These are phyloP conservation scores for Arthroderma uncinatum DNA, from an alignment of 2,329 filamentous ascomycete species.

Conservation along the genomic window DNA sequence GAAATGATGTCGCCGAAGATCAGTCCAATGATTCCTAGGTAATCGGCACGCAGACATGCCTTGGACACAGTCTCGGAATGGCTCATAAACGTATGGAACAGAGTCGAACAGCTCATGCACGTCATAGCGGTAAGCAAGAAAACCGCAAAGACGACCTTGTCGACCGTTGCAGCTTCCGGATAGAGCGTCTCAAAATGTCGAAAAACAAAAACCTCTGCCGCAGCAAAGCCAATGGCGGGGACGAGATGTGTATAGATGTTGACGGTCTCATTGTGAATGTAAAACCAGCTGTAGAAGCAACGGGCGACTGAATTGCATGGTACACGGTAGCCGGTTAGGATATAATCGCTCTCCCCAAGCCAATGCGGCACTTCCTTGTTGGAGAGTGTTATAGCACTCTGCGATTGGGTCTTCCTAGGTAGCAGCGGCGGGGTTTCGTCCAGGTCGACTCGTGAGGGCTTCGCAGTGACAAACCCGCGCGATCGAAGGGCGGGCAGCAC, in stretches of 20 bases:
- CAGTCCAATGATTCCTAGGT: conserved; percentile 22
- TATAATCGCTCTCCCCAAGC: conserved; percentile 58
- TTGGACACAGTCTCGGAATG: conserved; percentile 19
- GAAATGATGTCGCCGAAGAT: conserved; percentile 24
- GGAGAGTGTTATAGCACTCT: conserved; percentile 27
- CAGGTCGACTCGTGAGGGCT: not conserved
- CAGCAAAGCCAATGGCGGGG: conserved; percentile 50
- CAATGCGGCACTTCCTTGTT: conserved; percentile 44
- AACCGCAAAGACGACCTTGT: conserved; percentile 33
- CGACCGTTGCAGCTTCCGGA: conserved; percentile 4
- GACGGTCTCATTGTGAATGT: conserved; percentile 57
- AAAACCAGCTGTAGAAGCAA: conserved; percentile 48
- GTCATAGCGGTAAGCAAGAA: conserved; percentile 58
- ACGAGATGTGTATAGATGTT: conserved; percentile 64
- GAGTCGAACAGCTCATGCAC: conserved; percentile 50
- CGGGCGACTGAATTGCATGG: conserved; percentile 48
- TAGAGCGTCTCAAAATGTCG: conserved; percentile 10
- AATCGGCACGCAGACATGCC: conserved; percentile 20
- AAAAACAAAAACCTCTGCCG: conserved; percentile 9
- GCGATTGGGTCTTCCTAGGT: not conserved
- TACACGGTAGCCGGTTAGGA: conserved; percentile 54
- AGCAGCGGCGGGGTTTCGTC: conserved; percentile 1
- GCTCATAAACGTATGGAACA: conserved; percentile 22
- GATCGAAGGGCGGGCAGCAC: not conserved
- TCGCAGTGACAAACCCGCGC: not conserved